phyloP scores from a whole-genome alignment of 495 filamentous ascomycete genomes.

The Tricharina praecox region DNA sequence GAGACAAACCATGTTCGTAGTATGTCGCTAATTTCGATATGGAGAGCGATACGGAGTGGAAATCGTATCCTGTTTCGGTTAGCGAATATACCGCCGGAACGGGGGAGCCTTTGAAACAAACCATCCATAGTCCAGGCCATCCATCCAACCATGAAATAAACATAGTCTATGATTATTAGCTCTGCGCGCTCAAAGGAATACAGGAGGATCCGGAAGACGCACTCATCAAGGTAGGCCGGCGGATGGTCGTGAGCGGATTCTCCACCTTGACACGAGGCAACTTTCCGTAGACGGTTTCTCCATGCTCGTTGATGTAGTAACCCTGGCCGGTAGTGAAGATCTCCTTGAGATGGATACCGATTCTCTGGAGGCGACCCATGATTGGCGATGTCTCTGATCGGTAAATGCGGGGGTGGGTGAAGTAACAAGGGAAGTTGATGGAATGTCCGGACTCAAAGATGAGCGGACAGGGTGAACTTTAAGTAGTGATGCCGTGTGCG shows the following conservation, averaged over 20 bases:
- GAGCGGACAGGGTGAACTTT: no score
- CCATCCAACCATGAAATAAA: slow-evolving; percentile 27
- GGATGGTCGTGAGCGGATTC: slow-evolving; percentile 23
- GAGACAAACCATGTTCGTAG: slow-evolving; percentile 37
- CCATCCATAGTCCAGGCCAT: slow-evolving; percentile 29
- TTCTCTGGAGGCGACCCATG: slow-evolving; percentile 1
- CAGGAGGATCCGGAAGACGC: not conserved
- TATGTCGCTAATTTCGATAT: slow-evolving; percentile 50
- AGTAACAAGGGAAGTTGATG: no score
- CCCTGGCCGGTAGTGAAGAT: slow-evolving; percentile 25
- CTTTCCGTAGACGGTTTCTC: slow-evolving; percentile 23
- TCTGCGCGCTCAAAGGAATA: not conserved
- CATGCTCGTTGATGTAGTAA: slow-evolving; percentile 22
- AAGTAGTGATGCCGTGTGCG: no score
- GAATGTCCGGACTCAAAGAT: no score
- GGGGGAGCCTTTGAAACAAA: no score
- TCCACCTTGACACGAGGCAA: slow-evolving; percentile 22
- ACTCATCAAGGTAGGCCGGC: slow-evolving; percentile 23
- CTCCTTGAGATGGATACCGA: slow-evolving; percentile 19
- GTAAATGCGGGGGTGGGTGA: no score
- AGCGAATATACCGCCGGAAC: no score
- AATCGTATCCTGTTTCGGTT: slow-evolving; percentile 47
- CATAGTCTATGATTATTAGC: slow-evolving; percentile 13
- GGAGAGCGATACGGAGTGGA: slow-evolving; percentile 58
- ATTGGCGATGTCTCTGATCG: no score